Percentiles rank a stretch among this genome's conserved stretches.
These are phyloP conservation scores for Arctium minus DNA, from an alignment of 129 eudicot species.

Conservation along the genomic window DNA sequence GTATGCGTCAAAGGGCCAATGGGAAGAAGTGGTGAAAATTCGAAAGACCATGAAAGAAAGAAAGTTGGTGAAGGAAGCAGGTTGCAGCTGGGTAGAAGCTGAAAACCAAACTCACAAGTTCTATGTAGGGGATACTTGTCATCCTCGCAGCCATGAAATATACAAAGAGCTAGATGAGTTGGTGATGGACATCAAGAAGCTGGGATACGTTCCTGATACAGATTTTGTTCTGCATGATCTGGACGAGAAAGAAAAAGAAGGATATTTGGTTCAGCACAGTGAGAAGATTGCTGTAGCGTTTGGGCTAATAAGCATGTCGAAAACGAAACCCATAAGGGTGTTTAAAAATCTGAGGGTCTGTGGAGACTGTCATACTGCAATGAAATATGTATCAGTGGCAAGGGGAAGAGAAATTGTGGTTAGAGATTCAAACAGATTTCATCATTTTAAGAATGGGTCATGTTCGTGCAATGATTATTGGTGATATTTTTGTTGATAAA, in stretches of 20 bases:
- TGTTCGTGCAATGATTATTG: constrained; percentile 82
- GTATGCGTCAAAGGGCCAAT: constrained; percentile 63
- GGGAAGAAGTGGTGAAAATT: constrained; percentile 52
- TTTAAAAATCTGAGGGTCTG: constrained; percentile 72
- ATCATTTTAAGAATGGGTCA: constrained; percentile 51
- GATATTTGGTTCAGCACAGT: constrained; percentile 60
- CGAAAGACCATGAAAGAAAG: constrained; percentile 65
- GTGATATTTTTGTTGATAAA: constrained; percentile 25
- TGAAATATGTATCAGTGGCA: constrained; percentile 59
- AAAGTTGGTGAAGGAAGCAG: constrained; percentile 70
- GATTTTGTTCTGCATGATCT: constrained; percentile 61
- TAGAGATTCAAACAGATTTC: constrained; percentile 75
- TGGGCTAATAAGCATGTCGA: constrained; percentile 54
- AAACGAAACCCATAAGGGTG: constrained; percentile 48
- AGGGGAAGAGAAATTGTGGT: constrained; percentile 63
- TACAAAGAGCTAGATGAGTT: constrained; percentile 52
- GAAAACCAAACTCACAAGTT: constrained; percentile 58
- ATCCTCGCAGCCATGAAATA: constrained; percentile 53
- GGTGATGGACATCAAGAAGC: constrained; percentile 45
- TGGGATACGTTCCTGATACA: constrained; percentile 71
- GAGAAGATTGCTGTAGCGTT: constrained; percentile 78
- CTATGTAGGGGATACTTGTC: constrained; percentile 65
- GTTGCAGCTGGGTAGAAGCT: constrained; percentile 79
- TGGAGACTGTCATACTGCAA: constrained; percentile 63
- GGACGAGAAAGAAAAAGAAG: constrained; percentile 59